Evolutionary conservation across 495 filamentous ascomycete species (phyloP).

Genomic region (Neurospora tetrasperma): DNA sequence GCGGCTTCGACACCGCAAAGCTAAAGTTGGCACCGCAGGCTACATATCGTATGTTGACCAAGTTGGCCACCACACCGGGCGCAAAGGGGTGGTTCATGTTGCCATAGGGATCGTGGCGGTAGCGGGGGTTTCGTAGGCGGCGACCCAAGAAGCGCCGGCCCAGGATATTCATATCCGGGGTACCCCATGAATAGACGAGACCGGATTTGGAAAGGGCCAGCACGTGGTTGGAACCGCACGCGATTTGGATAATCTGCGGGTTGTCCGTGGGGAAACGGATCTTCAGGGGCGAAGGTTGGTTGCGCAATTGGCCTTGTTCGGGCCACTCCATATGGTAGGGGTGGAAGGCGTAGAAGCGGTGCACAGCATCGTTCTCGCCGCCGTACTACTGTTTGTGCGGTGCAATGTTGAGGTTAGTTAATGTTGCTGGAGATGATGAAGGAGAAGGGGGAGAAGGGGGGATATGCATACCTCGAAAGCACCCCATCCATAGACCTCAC

Average conservation of each 20-base stretch:
- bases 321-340: background rate
- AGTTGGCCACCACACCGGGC: constrained; percentile 47
- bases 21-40: constrained; percentile 52
- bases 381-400: constrained; percentile 1
- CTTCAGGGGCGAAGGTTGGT: background rate
- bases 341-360: background rate
- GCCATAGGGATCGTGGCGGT: constrained; percentile 37
- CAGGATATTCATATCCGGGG: constrained; percentile 58
- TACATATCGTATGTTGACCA: constrained; percentile 43
- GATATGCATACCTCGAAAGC: constrained; percentile 42
- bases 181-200: constrained; percentile 58
- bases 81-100: constrained; percentile 23
- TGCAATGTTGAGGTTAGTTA: background rate
- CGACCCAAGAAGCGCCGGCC: constrained; percentile 42
- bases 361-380: background rate
- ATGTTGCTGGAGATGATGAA: background rate
- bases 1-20: constrained; percentile 49
- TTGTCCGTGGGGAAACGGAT: constrained; percentile 19
- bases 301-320: background rate
- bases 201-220: constrained; percentile 51
- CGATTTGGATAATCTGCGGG: constrained; percentile 40
- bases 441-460: no score
- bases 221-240: constrained; percentile 55
- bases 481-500: constrained; percentile 62
- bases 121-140: constrained; percentile 35